phyloP scores from a whole-genome alignment of 352 stramenopile species.

The Aphanomyces stellatus region DNA sequence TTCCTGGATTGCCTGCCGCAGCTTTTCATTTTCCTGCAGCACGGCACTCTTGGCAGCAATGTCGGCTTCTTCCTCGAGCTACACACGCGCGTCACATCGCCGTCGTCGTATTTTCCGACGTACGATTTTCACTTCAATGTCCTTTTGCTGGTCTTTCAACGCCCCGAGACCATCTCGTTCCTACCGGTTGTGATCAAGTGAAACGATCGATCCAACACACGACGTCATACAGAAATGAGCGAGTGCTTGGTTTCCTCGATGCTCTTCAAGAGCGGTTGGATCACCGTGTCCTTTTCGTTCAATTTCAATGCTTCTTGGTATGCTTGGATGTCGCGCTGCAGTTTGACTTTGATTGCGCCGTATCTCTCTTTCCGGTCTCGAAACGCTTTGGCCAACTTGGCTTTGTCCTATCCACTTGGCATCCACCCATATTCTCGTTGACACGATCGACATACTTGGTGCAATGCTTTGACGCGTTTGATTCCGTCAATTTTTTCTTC shows the following conservation, averaged over 20 bases:
- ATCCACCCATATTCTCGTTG: neutral
- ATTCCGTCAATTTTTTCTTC: slow-evolving; percentile 88
- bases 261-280: slow-evolving; percentile 11
- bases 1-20: slow-evolving; percentile 62
- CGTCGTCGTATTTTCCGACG: too few relatives aligned
- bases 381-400: slow-evolving; percentile 63
- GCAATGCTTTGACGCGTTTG: slow-evolving; percentile 80
- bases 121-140: slow-evolving; percentile 51
- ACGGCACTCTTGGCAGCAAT: slow-evolving; percentile 58
- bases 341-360: slow-evolving; percentile 47
- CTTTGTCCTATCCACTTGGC: slow-evolving; percentile 32
- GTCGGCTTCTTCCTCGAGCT: slow-evolving; percentile 55
- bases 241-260: slow-evolving; percentile 22
- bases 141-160: slow-evolving; percentile 54
- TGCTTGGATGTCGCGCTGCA: slow-evolving; percentile 61
- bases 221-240: neutral
- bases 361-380: slow-evolving; percentile 70
- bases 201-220: neutral
- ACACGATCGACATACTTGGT: slow-evolving; percentile 27
- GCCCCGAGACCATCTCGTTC: slow-evolving; percentile 48
- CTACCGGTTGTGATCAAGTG: slow-evolving; percentile 16
- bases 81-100: neutral
- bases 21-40: slow-evolving; percentile 69
- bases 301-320: slow-evolving; percentile 49
- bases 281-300: slow-evolving; percentile 22